phyloP scores from a whole-genome alignment of 139 green algal genomes.

The Yamagishiella unicocca region DNA sequence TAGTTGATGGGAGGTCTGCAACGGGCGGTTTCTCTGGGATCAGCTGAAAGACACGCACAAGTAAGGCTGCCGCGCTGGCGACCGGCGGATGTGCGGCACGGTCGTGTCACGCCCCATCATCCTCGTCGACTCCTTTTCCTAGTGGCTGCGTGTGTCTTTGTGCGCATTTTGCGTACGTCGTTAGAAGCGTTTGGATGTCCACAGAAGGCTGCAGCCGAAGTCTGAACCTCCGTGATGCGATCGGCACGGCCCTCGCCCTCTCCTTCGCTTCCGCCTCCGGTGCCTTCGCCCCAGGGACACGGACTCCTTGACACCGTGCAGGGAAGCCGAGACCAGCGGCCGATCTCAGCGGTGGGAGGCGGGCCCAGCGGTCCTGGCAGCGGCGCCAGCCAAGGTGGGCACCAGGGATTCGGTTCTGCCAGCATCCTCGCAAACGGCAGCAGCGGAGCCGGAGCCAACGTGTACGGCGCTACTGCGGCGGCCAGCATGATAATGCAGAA shows the following conservation, averaged over 20 bases:
- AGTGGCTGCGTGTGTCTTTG: no score
- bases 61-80: no score
- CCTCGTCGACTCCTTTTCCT: no score
- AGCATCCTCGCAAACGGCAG: neutral
- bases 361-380: neutral
- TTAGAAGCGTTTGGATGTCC: no score
- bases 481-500: constrained; percentile 20
- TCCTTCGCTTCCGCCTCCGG: neutral
- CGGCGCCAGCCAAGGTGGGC: neutral
- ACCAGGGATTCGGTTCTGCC: neutral
- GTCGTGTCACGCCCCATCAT: no score
- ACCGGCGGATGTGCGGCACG: no score
- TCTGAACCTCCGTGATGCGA: neutral
- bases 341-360: neutral
- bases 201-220: neutral
- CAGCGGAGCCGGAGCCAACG: neutral
- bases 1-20: no score
- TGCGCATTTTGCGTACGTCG: no score
- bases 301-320: constrained; percentile 8
- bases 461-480: neutral
- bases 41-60: no score
- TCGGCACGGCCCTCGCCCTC: neutral
- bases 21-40: no score
- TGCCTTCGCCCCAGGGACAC: neutral
- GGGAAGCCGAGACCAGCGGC: constrained; percentile 14